Base-by-base conservation (phyloP, 441 rosid genomes). In the Populus hybrid region DNA sequence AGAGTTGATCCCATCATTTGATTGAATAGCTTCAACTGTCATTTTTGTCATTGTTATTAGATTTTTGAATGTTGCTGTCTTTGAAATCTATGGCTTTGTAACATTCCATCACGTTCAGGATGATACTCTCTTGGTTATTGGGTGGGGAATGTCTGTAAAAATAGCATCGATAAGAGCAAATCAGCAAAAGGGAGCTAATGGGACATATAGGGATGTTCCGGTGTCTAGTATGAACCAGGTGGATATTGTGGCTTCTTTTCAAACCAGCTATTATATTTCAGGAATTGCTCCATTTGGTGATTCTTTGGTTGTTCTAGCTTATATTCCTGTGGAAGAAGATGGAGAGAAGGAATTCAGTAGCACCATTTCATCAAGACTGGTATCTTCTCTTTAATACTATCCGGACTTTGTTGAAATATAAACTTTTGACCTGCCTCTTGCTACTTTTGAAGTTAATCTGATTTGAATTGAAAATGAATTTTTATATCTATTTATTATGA, bases 221-320 rank as follows among this genome's bases (percentile, higher is more conserved):
- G 59, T 82, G 83, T 88, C 96, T 81, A 88, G 92, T 81, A 71
- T 85, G 86, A 93, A 89, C 81, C 89, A 90, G 87, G 99, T 94
- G 87, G 98, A 97, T 85, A 91, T 94, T 75, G 98, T 97, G 85
- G 98, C 98, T 78, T 92, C 98, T 70, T 94, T 97, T 80, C 98
- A 94, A 77, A 94, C 99, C 79, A 93, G 97, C 94, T 97, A 93
- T 86, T 91, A 87, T 85, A 91, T 97, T 86, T 93, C 99, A 69
- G 99, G 99, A 88, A 91, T 97, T 90, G 98, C 99, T 86, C 99
- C 99, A 67, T 97, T 97, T 87, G 98, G 98, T 75, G 98, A 97
- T 89, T 85, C 97, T 79, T 88, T 97, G 88, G 99, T 97, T 87
- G 92, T 97, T 85, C 92, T 97, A 81, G 98, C 99, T 67, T 97